These are phyloP conservation scores for Colletotrichum spinosum DNA, from an alignment of 2,329 filamentous ascomycete genomes.

Conservation along the genomic window DNA sequence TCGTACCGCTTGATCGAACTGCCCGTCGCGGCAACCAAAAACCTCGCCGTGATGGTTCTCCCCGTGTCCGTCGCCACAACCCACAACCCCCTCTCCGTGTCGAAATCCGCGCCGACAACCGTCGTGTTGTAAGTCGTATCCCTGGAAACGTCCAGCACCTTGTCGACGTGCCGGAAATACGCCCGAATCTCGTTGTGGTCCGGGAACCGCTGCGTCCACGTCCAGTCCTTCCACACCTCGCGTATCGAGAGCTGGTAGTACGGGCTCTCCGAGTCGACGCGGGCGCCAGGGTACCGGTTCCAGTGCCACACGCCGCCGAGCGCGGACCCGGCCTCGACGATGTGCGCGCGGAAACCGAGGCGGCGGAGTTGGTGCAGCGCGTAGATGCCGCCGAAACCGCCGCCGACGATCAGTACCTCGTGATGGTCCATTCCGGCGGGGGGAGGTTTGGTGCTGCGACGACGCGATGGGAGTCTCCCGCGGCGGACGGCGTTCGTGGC, in stretches of 20 bases:
- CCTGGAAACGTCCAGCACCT: slow-evolving; percentile 55
- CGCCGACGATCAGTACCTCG: slow-evolving; percentile 43
- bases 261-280: slow-evolving; percentile 51
- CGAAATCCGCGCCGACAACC: slow-evolving; percentile 55
- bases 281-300: slow-evolving; percentile 57
- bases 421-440: slow-evolving; percentile 13
- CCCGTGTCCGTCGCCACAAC: slow-evolving; percentile 55
- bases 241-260: slow-evolving; percentile 51
- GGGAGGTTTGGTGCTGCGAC: too few relatives aligned
- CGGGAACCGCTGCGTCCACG: slow-evolving; percentile 55
- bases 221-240: slow-evolving; percentile 57
- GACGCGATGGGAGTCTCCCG: too few relatives aligned
- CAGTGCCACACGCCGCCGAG: slow-evolving; percentile 58
- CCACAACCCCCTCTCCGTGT: slow-evolving; percentile 53
- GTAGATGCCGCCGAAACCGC: slow-evolving; percentile 42
- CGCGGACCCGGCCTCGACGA: slow-evolving; percentile 51
- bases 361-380: slow-evolving; percentile 50
- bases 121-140: slow-evolving; percentile 57
- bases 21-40: slow-evolving; percentile 59
- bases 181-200: slow-evolving; percentile 51
- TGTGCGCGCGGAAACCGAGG: slow-evolving; percentile 48
- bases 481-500: neutral
- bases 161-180: slow-evolving; percentile 61
- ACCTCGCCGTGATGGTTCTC: slow-evolving; percentile 51
- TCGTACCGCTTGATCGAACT: slow-evolving; percentile 57